Conservation (phyloP, 139 green algal species). For the Chlamydomonas incerta region DNA sequence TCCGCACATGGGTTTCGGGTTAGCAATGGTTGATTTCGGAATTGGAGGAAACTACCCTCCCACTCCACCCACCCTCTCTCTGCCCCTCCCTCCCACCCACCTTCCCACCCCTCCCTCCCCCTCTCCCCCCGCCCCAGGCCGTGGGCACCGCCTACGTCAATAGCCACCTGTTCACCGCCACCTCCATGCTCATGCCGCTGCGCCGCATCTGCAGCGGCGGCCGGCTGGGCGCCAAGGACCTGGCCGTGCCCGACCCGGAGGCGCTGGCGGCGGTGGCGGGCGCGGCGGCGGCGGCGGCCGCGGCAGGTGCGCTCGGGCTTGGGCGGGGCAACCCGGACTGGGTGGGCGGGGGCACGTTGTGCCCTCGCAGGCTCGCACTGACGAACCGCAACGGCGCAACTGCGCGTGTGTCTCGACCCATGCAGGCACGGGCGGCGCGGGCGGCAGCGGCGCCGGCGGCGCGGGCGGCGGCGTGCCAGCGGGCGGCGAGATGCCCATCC, state of each 20-base stretch:
- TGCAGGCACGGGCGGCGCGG: neutral
- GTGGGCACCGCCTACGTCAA: constrained; percentile 50
- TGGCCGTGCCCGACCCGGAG: constrained; percentile 28
- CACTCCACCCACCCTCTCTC: neutral
- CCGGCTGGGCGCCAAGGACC: constrained; percentile 22
- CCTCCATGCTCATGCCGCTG: constrained; percentile 78
- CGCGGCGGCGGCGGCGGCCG: too few species aligned
- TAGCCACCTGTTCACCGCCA: constrained; percentile 75
- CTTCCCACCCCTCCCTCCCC: neutral
- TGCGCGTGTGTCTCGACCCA: too few species aligned
- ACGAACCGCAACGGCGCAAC: too few species aligned
- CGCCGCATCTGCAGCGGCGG: constrained; percentile 73
- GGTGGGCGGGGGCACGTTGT: too few species aligned
- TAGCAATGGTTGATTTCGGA: too few species aligned
- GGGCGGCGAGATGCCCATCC: neutral
- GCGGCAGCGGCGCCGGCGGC: neutral
- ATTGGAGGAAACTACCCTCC: too few species aligned
- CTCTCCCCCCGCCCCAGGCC: neutral
- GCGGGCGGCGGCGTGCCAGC: neutral
- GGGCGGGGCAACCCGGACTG: too few species aligned
- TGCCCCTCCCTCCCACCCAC: neutral
- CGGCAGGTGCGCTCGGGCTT: too few species aligned
- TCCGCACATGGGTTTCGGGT: too few species aligned
- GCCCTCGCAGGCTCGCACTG: too few species aligned
- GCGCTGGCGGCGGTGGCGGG: neutral